Conservation (phyloP, 2,329 filamentous ascomycete species). For the Penicillium expansum region DNA sequence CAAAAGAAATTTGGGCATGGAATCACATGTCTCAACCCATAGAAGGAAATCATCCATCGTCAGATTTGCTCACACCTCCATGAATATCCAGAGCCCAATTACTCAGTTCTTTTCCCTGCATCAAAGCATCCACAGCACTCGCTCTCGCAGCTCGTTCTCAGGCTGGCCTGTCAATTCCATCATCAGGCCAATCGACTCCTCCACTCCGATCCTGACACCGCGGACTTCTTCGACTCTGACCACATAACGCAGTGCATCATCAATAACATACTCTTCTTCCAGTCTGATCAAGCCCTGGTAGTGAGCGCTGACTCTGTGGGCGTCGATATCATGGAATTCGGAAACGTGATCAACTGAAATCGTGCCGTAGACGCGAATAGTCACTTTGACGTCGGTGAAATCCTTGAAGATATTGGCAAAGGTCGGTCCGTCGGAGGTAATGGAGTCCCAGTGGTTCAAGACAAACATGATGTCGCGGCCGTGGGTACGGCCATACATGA, state of each 20-base stretch:
- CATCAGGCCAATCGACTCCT: background rate
- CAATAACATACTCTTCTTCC: background rate
- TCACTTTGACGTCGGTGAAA: background rate
- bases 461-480: background rate
- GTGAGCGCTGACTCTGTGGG: background rate
- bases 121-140: background rate
- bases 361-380: background rate
- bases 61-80: background rate
- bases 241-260: background rate
- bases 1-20: background rate
- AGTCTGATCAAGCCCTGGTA: background rate
- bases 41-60: background rate
- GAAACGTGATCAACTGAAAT: background rate
- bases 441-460: background rate
- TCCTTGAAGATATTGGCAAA: background rate
- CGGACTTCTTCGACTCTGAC: background rate
- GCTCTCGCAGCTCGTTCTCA: background rate
- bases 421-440: background rate
- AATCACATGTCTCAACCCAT: background rate
- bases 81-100: background rate
- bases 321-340: background rate
- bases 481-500: background rate
- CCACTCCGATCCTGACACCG: background rate
- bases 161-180: background rate
- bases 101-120: background rate